Conservation (phyloP, 768 basidiomycete genomes). For the Suillus sp. region DNA sequence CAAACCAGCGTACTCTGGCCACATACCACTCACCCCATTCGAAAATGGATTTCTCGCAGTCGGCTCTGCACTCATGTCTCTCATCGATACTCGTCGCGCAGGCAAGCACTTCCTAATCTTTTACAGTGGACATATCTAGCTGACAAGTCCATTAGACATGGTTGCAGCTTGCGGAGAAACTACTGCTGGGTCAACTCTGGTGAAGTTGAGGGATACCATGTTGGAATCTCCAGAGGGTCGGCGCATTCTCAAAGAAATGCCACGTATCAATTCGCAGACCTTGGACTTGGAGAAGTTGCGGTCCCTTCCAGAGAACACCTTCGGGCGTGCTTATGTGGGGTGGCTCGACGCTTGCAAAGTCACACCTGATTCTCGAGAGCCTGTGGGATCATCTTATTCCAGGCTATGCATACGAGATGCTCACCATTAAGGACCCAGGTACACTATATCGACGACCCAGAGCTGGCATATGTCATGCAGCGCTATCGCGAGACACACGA, state of each 20-base stretch:
- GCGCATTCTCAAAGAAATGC: conserved; percentile 79
- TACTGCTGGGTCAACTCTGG: conserved; percentile 79
- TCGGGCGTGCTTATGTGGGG: conserved; percentile 83
- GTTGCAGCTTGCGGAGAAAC: conserved; percentile 93
- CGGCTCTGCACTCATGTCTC: conserved; percentile 82
- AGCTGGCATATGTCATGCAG: conserved; percentile 97
- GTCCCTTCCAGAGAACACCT: conserved; percentile 72
- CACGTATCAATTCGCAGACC: conserved; percentile 75
- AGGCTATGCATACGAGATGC: conserved; percentile 3
- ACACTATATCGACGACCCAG: conserved; percentile 91
- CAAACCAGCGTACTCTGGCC: conserved; percentile 69
- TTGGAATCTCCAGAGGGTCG: conserved; percentile 80
- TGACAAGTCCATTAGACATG: conserved; percentile 68
- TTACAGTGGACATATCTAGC: not conserved
- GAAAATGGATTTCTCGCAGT: conserved; percentile 85
- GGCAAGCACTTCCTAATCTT: conserved; percentile 51
- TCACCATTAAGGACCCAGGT: conserved; percentile 53
- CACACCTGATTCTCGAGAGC: conserved; percentile 91
- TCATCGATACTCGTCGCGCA: conserved; percentile 79
- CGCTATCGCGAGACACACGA: conserved; percentile 98
- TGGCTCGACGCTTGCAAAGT: conserved; percentile 90
- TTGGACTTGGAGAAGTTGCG: conserved; percentile 72
- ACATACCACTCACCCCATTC: conserved; percentile 78
- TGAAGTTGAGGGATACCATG: conserved; percentile 76
- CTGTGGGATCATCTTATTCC: conserved; percentile 51